These are phyloP conservation scores for Linum trigynum DNA, from an alignment of 345 rosid genomes.

Conservation along the genomic window DNA sequence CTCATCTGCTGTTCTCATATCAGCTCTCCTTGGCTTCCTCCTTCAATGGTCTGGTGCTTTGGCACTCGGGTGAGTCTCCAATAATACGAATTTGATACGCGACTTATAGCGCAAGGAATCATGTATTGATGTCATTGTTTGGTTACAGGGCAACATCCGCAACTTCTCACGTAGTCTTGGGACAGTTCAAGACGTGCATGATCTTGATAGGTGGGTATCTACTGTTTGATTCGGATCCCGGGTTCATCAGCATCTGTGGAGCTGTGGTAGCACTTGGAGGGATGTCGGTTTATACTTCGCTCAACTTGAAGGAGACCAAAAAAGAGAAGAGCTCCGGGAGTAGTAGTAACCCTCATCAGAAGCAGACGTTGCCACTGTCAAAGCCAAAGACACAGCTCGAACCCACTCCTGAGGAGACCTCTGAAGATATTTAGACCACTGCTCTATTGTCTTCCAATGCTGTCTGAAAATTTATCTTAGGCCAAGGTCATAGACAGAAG, in stretches of 20 bases:
- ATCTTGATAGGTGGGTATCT: slow-evolving; percentile 74
- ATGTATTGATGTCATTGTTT: slow-evolving; percentile 4
- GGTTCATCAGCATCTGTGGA: slow-evolving; percentile 69
- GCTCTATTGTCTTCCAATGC: neutral
- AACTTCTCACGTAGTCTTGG: slow-evolving; percentile 82
- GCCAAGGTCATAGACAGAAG: no score
- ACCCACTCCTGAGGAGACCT: neutral
- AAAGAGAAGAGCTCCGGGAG: neutral
- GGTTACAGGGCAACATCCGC: slow-evolving; percentile 79
- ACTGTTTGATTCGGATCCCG: slow-evolving; percentile 64
- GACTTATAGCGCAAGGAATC: neutral
- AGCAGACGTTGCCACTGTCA: neutral
- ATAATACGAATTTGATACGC: neutral
- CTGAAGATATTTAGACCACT: neutral
- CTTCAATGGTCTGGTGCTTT: slow-evolving; percentile 97
- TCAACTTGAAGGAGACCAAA: neutral
- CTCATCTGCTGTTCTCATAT: slow-evolving; percentile 49
- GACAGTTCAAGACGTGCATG: slow-evolving; percentile 92
- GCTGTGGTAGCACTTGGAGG: slow-evolving; percentile 66
- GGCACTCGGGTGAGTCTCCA: slow-evolving; percentile 70
- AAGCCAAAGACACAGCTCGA: slow-evolving; percentile 2
- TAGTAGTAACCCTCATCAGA: neutral
- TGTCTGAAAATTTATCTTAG: neutral
- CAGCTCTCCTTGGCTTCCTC: slow-evolving; percentile 86
- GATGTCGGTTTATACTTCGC: slow-evolving; percentile 29